Percentiles rank a stretch among this genome's conserved stretches.
Conservation (phyloP, 2,329 filamentous ascomycete species). For the Lachnum nothofagi region DNA sequence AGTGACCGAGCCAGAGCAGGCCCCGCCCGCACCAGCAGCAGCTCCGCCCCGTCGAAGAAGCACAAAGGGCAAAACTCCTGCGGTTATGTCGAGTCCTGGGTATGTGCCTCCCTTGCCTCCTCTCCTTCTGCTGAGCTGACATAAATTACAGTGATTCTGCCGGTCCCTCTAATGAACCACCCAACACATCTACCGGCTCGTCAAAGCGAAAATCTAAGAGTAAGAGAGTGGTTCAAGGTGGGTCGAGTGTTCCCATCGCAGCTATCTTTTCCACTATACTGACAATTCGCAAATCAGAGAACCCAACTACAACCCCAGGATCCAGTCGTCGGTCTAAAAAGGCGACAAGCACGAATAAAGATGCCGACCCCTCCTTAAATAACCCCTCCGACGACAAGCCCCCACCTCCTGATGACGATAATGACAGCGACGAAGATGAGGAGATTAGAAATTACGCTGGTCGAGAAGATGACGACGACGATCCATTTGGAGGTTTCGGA, state of each 20-base stretch:
- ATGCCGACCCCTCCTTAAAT: conserved; percentile 65
- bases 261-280: conserved; percentile 1
- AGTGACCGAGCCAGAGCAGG: conserved; percentile 45
- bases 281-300: conserved; percentile 32
- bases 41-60: conserved; percentile 44
- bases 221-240: conserved; percentile 60
- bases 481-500: conserved; percentile 62
- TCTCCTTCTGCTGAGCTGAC: conserved; percentile 24
- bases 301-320: conserved; percentile 24
- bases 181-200: conserved; percentile 51
- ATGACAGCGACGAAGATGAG: conserved; percentile 57
- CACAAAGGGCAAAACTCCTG: conserved; percentile 52
- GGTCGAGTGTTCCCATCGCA: conserved; percentile 8
- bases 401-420: conserved; percentile 35
- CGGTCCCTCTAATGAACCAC: conserved; percentile 55
- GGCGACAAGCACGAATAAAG: conserved; percentile 53
- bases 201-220: conserved; percentile 68
- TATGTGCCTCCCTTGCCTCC: conserved; percentile 39
- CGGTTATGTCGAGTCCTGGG: conserved; percentile 70
- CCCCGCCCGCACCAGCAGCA: conserved; percentile 37
- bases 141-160: conserved; percentile 50
- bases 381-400: conserved; percentile 23
- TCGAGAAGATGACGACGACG: conserved; percentile 53
- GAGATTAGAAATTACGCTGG: conserved; percentile 50
- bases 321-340: conserved; percentile 44